Evolutionary conservation across 352 stramenopile genomes (phyloP), one percentile per base, ranked within the genome.

Genomic region (Phytophthora fragariae): DNA sequence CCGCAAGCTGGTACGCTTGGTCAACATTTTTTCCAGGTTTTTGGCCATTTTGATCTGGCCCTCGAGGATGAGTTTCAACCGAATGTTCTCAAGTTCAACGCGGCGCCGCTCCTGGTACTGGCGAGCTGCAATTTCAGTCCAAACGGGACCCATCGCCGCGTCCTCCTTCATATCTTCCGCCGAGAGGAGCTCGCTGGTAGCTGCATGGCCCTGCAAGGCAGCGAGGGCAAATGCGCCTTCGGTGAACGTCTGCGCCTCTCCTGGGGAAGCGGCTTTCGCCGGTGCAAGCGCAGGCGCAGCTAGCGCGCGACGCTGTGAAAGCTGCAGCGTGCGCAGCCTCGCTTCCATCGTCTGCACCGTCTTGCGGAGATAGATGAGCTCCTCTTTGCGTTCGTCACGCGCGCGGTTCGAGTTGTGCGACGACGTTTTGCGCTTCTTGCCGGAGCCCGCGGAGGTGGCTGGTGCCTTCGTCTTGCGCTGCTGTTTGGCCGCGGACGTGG

Each of bases 311-410:
- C 64, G 69, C 58, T 84, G 74, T n/a, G 75, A 81, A 24, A 82
- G 64, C 62, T 82, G 70, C 49, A 86, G 65, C 8, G 74, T 83
- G 56, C 67, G 67, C 60, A 84, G 37, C 58, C 70, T 69, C 24
- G 71, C 65, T 66, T 89, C 75, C 82, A 89, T 84, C 52, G 84
- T 85, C 44, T 78, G 62, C 49, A 91, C 81, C 37, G 72, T 86
- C 60, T 87, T 81, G 70, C 83, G 83, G 50, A 92, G 64, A 68
- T 91, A 91, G 39, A 91, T 84, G 37, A 92, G 79, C 70, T 92
- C 85, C 44, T 92, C 82, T 62, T 90, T 89, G 54, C 80, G 82
- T 70, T 87, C 76, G 59, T 89, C 82, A 57, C 82, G 82, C 41
- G 82, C 82, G 21, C 79, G 78, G 64, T 89, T 89, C 54, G 81